phyloP scores from a whole-genome alignment of 139 green algal species.

The Prasinococcaceae sp. region DNA sequence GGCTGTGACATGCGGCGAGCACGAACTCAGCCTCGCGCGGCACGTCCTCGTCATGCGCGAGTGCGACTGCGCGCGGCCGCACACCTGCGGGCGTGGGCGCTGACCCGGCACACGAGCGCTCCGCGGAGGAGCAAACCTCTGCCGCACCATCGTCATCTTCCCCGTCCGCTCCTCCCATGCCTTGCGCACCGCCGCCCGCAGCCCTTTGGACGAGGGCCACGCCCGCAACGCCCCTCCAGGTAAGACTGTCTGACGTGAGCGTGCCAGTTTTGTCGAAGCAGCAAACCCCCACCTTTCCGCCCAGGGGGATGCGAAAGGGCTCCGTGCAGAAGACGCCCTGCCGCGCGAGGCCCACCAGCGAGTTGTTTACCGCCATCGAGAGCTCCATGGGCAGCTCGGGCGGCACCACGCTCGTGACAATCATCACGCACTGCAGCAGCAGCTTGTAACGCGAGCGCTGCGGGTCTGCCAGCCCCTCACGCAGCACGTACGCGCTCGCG shows the following conservation, averaged over 20 bases:
- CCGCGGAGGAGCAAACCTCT: too few species aligned
- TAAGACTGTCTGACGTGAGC: too few species aligned
- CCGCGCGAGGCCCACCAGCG: constrained; percentile 43
- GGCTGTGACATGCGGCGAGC: constrained; percentile 73
- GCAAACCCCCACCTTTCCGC: constrained; percentile 85
- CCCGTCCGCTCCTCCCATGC: too few species aligned
- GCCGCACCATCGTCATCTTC: too few species aligned
- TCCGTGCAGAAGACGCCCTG: constrained; percentile 89
- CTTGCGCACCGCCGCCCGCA: too few species aligned
- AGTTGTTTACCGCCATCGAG: constrained; percentile 77
- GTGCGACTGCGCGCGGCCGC: not conserved
- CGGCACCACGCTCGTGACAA: constrained; percentile 88
- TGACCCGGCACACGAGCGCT: too few species aligned
- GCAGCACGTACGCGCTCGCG: constrained; percentile 70
- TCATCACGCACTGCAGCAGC: constrained; percentile 92
- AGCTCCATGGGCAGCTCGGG: constrained; percentile 98
- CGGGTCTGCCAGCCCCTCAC: constrained; percentile 53
- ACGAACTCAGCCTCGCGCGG: constrained; percentile 29
- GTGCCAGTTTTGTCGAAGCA: constrained; percentile 99
- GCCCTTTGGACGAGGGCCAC: too few species aligned
- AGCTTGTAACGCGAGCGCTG: constrained; percentile 87
- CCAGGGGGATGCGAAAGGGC: constrained; percentile 90
- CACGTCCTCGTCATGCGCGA: not conserved
- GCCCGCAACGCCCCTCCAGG: too few species aligned
- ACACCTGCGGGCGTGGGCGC: too few species aligned